phyloP scores from a whole-genome alignment of 805 yeast genomes.

The Kuraishia cidri region DNA sequence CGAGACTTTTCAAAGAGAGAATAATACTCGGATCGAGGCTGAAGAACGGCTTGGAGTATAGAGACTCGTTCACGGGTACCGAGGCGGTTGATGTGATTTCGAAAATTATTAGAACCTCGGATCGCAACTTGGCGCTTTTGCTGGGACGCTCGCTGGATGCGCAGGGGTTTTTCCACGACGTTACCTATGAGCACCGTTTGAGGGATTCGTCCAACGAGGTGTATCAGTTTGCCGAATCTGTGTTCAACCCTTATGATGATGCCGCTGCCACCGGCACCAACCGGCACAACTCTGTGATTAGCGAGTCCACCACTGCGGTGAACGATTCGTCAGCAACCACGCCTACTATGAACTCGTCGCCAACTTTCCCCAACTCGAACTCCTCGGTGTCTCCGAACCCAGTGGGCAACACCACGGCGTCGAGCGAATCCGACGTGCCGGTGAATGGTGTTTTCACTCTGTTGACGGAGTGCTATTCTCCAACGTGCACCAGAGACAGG shows the following conservation, averaged over 20 bases:
- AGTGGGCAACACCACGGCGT: neutral
- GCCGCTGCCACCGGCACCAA: slow-evolving; percentile 3
- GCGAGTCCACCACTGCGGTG: slow-evolving; percentile 2
- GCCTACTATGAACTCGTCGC: neutral
- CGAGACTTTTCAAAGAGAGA: slow-evolving; percentile 62
- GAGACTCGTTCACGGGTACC: slow-evolving; percentile 88
- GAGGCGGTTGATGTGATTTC: slow-evolving; percentile 92
- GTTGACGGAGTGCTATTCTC: slow-evolving; percentile 91
- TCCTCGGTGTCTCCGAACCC: neutral
- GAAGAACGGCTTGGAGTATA: slow-evolving; percentile 86
- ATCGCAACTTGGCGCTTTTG: slow-evolving; percentile 80
- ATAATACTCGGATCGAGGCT: slow-evolving; percentile 68
- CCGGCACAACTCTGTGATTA: slow-evolving; percentile 4
- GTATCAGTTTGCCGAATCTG: slow-evolving; percentile 67
- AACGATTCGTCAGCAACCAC: neutral
- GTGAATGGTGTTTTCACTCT: slow-evolving; percentile 92
- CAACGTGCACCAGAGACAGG: slow-evolving; percentile 85
- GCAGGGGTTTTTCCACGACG: slow-evolving; percentile 91
- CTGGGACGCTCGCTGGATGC: slow-evolving; percentile 91
- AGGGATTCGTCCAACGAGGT: slow-evolving; percentile 85
- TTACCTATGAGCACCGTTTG: slow-evolving; percentile 86
- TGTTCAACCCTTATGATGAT: slow-evolving; percentile 17
- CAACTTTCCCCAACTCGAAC: neutral
- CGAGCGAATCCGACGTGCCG: slow-evolving; percentile 3
- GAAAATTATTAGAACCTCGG: slow-evolving; percentile 79